Percentiles rank a stretch among this genome's conserved stretches.
Evolutionary conservation across 345 rosid species (phyloP).

Genomic region (Geranium rotundifolium): DNA sequence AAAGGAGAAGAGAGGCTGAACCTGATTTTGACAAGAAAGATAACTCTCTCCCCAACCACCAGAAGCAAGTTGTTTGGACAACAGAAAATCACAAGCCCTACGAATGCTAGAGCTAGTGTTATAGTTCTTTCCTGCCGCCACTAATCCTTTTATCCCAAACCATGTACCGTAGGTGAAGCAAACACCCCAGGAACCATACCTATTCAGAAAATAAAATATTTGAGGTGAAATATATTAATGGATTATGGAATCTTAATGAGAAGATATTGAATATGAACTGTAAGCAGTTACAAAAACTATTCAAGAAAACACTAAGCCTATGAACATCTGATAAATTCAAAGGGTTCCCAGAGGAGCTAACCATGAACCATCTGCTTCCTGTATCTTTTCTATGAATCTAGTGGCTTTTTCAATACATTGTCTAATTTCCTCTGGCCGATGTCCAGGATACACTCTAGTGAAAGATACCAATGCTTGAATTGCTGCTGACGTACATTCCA

Average conservation of each 20-base stretch:
- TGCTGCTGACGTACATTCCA: slow-evolving; percentile 92
- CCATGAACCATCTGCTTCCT: slow-evolving; percentile 91
- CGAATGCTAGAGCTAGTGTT: slow-evolving; percentile 41
- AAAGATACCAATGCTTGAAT: slow-evolving; percentile 77
- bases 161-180: slow-evolving; percentile 79
- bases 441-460: slow-evolving; percentile 56
- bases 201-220: slow-evolving; percentile 14
- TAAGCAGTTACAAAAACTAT: neutral
- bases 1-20: slow-evolving; percentile 9
- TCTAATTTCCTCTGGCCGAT: slow-evolving; percentile 62
- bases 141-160: slow-evolving; percentile 75
- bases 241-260: slow-evolving; percentile 2
- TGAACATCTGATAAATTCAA: neutral
- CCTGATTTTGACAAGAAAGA: slow-evolving; percentile 88
- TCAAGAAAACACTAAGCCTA: neutral
- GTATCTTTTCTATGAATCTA: slow-evolving; percentile 55
- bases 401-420: slow-evolving; percentile 54
- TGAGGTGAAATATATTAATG: neutral
- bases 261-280: neutral
- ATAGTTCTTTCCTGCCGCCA: slow-evolving; percentile 65
- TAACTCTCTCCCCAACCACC: slow-evolving; percentile 99
- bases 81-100: slow-evolving; percentile 78
- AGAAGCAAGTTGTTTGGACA: slow-evolving; percentile 68
- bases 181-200: slow-evolving; percentile 98
- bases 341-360: slow-evolving; percentile 21